Conservation (phyloP, 169 alveolate genomes). For the Cryptosporidium xiaoi region DNA sequence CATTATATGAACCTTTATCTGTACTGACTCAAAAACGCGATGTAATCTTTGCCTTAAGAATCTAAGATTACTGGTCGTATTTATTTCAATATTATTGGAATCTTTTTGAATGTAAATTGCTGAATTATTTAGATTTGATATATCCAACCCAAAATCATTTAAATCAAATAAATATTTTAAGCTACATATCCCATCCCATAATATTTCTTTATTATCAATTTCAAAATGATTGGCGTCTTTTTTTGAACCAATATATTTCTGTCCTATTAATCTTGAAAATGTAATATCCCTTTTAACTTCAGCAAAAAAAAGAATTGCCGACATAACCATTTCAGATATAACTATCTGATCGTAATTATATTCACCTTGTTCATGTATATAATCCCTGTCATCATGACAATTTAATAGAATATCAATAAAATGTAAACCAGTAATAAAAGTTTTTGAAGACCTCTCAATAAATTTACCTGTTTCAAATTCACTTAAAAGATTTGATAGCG, state of each 20-base stretch:
- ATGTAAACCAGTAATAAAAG: slow-evolving; percentile 28
- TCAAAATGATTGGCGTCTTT: not conserved
- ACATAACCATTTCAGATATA: slow-evolving; percentile 22
- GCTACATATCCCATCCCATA: not conserved
- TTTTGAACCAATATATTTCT: not conserved
- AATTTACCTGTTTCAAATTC: slow-evolving; percentile 17
- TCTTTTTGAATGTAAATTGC: not conserved
- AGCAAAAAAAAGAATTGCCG: slow-evolving; percentile 60
- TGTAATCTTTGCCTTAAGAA: slow-evolving; percentile 32
- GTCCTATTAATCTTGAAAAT: slow-evolving; percentile 27
- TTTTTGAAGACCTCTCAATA: slow-evolving; percentile 2
- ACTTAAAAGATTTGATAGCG: not conserved
- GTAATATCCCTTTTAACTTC: slow-evolving; percentile 53
- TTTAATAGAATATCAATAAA: not conserved
- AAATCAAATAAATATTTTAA: not conserved
- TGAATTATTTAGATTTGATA: not conserved
- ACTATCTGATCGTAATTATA: not conserved
- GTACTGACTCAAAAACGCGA: slow-evolving; percentile 35
- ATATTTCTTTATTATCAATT: not conserved
- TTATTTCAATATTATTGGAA: not conserved
- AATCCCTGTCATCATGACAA: not conserved
- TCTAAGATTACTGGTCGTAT: not conserved
- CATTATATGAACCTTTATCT: slow-evolving; percentile 17
- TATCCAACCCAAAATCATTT: not conserved
- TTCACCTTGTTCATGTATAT: not conserved